Percentiles rank a stretch among this genome's conserved stretches.
Conservation (phyloP, 495 filamentous ascomycete species). For the Cercophora sp. region DNA sequence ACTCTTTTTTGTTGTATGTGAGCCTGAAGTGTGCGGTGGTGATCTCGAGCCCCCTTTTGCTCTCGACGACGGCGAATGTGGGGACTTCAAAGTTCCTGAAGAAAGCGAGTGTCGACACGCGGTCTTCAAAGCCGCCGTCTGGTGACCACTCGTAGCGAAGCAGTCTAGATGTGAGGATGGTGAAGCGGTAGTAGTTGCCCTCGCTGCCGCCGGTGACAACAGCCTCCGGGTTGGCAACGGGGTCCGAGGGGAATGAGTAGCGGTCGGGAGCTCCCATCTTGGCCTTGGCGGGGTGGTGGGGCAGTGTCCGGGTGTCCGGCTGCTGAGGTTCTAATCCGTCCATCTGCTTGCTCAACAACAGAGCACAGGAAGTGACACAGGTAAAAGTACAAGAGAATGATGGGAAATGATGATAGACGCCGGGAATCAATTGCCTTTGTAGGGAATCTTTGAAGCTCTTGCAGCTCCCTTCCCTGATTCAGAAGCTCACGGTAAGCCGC, state of each 20-base stretch:
- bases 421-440: too few species aligned
- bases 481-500: neutral
- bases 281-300: neutral
- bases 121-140: constrained; percentile 54
- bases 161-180: constrained; percentile 46
- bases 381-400: too few species aligned
- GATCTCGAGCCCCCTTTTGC: constrained; percentile 41
- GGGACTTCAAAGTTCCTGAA: constrained; percentile 47
- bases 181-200: constrained; percentile 48
- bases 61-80: constrained; percentile 40
- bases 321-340: too few species aligned
- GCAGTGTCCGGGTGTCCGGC: too few species aligned
- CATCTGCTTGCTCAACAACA: too few species aligned
- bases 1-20: constrained; percentile 47
- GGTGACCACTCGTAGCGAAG: constrained; percentile 56
- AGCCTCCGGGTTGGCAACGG: constrained; percentile 43
- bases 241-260: constrained; percentile 44
- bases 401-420: too few species aligned
- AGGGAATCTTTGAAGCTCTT: too few species aligned
- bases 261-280: constrained; percentile 14
- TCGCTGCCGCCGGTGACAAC: constrained; percentile 38
- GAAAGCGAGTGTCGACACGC: constrained; percentile 53
- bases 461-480: too few species aligned
- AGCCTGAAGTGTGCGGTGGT: constrained; percentile 49
- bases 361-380: too few species aligned